phyloP scores from a whole-genome alignment of 1,139 yeast genomes.

The Groenewaldozyma auringiensis region DNA sequence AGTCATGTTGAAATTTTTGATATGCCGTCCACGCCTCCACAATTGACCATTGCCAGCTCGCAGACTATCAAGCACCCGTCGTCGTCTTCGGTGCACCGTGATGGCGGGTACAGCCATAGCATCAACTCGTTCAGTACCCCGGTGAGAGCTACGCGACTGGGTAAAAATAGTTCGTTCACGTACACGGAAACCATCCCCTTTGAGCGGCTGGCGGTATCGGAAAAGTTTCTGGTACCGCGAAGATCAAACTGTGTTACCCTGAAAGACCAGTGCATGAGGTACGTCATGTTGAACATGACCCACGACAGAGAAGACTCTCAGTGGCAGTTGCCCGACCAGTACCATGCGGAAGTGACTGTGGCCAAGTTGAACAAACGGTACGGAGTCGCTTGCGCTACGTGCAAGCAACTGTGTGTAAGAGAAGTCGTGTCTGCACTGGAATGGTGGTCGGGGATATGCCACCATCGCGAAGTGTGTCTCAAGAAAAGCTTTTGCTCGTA shows the following conservation, averaged over 20 bases:
- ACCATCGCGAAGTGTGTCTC: slow-evolving; percentile 10
- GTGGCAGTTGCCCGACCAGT: slow-evolving; percentile 13
- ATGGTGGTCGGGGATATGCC: slow-evolving; percentile 46
- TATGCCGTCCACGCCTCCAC: slow-evolving; percentile 6
- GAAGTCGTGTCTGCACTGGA: slow-evolving; percentile 50
- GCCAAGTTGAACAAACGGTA: slow-evolving; percentile 30
- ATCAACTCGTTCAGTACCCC: neutral
- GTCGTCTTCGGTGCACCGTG: neutral
- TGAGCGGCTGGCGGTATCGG: neutral
- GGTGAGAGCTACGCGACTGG: neutral
- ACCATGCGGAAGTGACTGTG: slow-evolving; percentile 11
- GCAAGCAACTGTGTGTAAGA: slow-evolving; percentile 38
- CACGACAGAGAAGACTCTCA: slow-evolving; percentile 12
- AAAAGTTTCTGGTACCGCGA: neutral
- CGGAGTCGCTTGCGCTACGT: slow-evolving; percentile 45
- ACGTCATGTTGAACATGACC: slow-evolving; percentile 9
- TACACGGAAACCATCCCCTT: neutral
- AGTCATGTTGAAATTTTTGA: neutral
- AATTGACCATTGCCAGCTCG: slow-evolving; percentile 2
- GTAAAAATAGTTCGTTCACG: neutral
- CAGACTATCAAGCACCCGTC: slow-evolving; percentile 2
- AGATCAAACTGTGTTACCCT: neutral
- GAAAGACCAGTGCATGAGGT: slow-evolving; percentile 9
- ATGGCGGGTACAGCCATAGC: neutral
- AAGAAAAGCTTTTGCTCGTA: slow-evolving; percentile 19